These are phyloP conservation scores for Filobasidium uniguttulatum DNA, from an alignment of 1,284 basidiomycete genomes.

Conservation along the genomic window DNA sequence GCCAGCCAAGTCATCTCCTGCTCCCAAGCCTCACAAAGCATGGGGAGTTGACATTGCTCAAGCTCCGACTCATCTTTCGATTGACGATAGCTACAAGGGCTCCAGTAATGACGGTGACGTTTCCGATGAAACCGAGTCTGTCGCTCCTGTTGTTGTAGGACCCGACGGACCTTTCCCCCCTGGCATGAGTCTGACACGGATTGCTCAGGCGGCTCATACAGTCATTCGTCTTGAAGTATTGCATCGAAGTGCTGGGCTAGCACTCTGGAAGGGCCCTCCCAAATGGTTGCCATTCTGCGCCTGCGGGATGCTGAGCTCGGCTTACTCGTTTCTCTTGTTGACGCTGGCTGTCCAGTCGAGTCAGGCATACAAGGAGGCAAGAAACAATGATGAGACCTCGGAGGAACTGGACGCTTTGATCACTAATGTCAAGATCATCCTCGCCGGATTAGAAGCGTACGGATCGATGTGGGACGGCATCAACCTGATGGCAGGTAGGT, in stretches of 20 bases:
- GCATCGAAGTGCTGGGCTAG: slow-evolving; percentile 34
- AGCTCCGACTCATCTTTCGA: slow-evolving; percentile 9
- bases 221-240: slow-evolving; percentile 36
- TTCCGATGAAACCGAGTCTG: slow-evolving; percentile 1
- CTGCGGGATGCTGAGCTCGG: slow-evolving; percentile 35
- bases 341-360: slow-evolving; percentile 34
- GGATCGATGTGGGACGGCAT: slow-evolving; percentile 38
- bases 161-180: slow-evolving; percentile 31
- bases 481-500: slow-evolving; percentile 35
- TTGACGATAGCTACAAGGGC: background rate
- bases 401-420: slow-evolving; percentile 34
- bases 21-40: slow-evolving; percentile 26
- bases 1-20: background rate
- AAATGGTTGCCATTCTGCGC: slow-evolving; percentile 38
- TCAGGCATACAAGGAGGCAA: no score
- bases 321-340: slow-evolving; percentile 35
- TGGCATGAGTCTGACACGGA: slow-evolving; percentile 33
- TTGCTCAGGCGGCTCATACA: slow-evolving; percentile 35
- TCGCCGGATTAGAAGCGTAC: slow-evolving; percentile 37
- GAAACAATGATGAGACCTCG: no score
- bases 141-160: slow-evolving; percentile 10
- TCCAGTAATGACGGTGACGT: slow-evolving; percentile 6
- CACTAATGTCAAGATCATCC: slow-evolving; percentile 36
- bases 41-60: slow-evolving; percentile 34
- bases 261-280: slow-evolving; percentile 24